A percentile compares a stretch with the other conserved stretches of the same genome.
phyloP scores from a whole-genome alignment of 495 filamentous ascomycete species.

The Antarctomyces pellizariae region DNA sequence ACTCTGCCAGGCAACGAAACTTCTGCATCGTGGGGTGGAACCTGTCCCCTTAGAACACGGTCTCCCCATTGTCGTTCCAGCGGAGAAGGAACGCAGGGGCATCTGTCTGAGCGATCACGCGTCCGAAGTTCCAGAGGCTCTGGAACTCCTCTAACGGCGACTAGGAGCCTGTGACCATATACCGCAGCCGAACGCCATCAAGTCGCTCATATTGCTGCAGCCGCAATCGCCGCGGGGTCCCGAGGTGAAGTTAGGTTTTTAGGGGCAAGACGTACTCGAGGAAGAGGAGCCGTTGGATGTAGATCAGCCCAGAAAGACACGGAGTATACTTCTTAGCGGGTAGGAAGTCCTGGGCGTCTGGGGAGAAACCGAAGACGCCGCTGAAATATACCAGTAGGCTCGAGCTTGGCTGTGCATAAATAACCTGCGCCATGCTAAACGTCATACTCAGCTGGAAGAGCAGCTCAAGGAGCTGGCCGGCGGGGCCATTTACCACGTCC shows the following conservation, averaged over 20 bases:
- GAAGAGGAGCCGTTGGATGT: slow-evolving; percentile 6
- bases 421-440: slow-evolving; percentile 2
- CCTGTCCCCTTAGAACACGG: slow-evolving; percentile 1
- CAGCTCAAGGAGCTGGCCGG: neutral
- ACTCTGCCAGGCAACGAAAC: slow-evolving; percentile 2
- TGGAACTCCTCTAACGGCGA: slow-evolving; percentile 2
- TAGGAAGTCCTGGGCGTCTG: slow-evolving; percentile 4
- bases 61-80: slow-evolving; percentile 4
- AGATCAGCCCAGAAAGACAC: slow-evolving; percentile 5
- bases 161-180: slow-evolving; percentile 2
- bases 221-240: slow-evolving; percentile 1
- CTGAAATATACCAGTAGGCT: slow-evolving; percentile 7
- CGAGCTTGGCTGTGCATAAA: slow-evolving; percentile 6
- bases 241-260: slow-evolving; percentile 3
- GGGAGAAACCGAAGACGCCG: slow-evolving; percentile 3
- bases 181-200: slow-evolving; percentile 1
- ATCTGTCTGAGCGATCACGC: slow-evolving; percentile 4
- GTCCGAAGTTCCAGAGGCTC: slow-evolving; percentile 2
- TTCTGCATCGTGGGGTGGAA: slow-evolving; percentile 2
- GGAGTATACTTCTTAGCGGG: slow-evolving; percentile 4
- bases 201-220: slow-evolving; percentile 2
- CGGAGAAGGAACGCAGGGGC: slow-evolving; percentile 3
- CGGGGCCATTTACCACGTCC: neutral
- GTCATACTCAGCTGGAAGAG: slow-evolving; percentile 3
- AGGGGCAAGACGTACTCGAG: slow-evolving; percentile 3